Evolutionary conservation across 805 yeast species (phyloP), one percentile per base, ranked within the genome.

Genomic region (Pichia kluyveri): DNA sequence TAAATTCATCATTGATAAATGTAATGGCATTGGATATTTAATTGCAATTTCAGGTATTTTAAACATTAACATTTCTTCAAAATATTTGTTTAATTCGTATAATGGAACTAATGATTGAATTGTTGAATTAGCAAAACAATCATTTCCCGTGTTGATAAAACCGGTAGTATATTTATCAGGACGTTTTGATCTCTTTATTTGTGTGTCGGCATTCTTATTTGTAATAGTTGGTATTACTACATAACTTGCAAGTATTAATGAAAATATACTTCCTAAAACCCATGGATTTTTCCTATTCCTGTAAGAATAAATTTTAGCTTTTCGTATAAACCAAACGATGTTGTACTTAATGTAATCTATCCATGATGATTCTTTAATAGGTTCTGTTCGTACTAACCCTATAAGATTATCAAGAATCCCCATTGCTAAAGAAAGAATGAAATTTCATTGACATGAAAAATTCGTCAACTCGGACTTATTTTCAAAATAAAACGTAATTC

Each of bases 81-180:
- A 61, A 56, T 86, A 85, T 5, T 65, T 68, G 37, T 82, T 77
- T 43, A 86, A 59, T 0, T 75, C 73, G 0, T 86, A 82, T 17
- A 83, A 60, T 0, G 88, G 67, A 17, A 82, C 76, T 47, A 85
- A 72, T 0, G 90, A 93, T 62, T 91, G 99, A 18, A 93, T 59
- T 1, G 90, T 81, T 8, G 95, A 78, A 60, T 93, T 91, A 51
- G 96, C 96, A 68, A 87, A 91, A 63, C 99, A 91, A 62, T 89
- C 96, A 54, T 87, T 86, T 51, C 90, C 76, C 53, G 82, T 71
- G 63, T 91, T 93, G 55, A 82, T 73, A 41, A 91, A 69, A 3
- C 97, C 97, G 0, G 93, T 87, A 11, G 96, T 83, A 58, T 78
- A 70, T 54, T 76, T 82, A 54, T 84, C 91, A 8, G 83, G 80